phyloP scores from a whole-genome alignment of 768 basidiomycete species.

The Collybiopsis confluens region DNA sequence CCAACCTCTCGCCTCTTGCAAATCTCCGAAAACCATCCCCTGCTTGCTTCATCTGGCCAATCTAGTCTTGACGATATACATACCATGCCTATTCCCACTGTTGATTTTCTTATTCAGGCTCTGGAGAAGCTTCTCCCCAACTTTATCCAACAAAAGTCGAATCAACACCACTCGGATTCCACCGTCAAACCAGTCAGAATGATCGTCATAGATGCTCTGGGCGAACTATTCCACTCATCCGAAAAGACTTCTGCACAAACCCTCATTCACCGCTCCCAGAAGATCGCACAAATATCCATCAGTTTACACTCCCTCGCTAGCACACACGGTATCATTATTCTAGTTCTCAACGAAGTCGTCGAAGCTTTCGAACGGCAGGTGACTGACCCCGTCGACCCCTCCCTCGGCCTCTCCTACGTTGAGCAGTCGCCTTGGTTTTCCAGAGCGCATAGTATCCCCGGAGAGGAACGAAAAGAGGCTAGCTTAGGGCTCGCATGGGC shows the following conservation, averaged over 20 bases:
- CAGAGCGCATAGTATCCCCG: slow-evolving; percentile 53
- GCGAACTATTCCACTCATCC: slow-evolving; percentile 73
- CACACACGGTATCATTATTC: slow-evolving; percentile 60
- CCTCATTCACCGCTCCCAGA: slow-evolving; percentile 69
- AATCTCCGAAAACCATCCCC: slow-evolving; percentile 50
- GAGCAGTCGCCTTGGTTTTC: slow-evolving; percentile 77
- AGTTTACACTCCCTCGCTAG: slow-evolving; percentile 69
- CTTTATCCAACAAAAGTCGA: slow-evolving; percentile 30
- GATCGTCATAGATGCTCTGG: slow-evolving; percentile 83
- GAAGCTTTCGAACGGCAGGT: slow-evolving; percentile 57
- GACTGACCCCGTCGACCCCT: slow-evolving; percentile 18
- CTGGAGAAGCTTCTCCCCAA: slow-evolving; percentile 51
- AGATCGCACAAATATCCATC: slow-evolving; percentile 62
- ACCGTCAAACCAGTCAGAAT: slow-evolving; percentile 62
- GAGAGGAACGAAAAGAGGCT: slow-evolving; percentile 70
- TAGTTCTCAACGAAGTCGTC: slow-evolving; percentile 87
- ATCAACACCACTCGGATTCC: slow-evolving; percentile 16
- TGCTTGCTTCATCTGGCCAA: slow-evolving; percentile 31
- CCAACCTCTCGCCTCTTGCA: slow-evolving; percentile 67
- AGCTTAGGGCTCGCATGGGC: slow-evolving; percentile 90
- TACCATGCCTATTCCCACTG: slow-evolving; percentile 53
- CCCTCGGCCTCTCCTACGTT: slow-evolving; percentile 52
- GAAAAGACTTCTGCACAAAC: slow-evolving; percentile 56
- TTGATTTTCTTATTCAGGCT: slow-evolving; percentile 50
- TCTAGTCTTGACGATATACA: slow-evolving; percentile 54